Percentiles rank a stretch among this genome's conserved stretches.
phyloP scores from a whole-genome alignment of 768 basidiomycete species.

The Rhizopogon vulgaris region DNA sequence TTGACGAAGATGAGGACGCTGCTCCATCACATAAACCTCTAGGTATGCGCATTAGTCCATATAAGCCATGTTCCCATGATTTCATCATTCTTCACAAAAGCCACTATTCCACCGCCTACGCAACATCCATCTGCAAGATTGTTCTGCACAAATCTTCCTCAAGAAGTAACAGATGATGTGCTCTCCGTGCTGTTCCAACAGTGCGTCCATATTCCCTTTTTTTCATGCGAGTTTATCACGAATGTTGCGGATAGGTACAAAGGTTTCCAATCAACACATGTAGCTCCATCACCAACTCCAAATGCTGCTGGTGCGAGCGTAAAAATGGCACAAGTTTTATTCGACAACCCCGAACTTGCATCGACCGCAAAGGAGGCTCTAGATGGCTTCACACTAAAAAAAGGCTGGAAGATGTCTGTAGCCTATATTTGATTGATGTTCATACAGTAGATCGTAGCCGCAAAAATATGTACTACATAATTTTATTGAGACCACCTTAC shows the following conservation, averaged over 20 bases:
- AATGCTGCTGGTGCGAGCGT: slow-evolving; percentile 58
- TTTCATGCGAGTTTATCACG: background rate
- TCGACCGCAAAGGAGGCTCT: slow-evolving; percentile 74
- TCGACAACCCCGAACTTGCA: slow-evolving; percentile 71
- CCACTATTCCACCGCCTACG: slow-evolving; percentile 38
- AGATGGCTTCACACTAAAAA: slow-evolving; percentile 83
- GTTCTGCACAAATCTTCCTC: slow-evolving; percentile 80
- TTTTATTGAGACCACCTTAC: background rate
- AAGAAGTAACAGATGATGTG: slow-evolving; percentile 85
- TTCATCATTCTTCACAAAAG: slow-evolving; percentile 19
- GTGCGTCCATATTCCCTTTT: slow-evolving; percentile 41
- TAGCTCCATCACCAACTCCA: slow-evolving; percentile 63
- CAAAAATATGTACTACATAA: slow-evolving; percentile 7
- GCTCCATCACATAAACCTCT: slow-evolving; percentile 33
- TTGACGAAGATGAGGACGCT: slow-evolving; percentile 80
- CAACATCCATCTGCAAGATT: slow-evolving; percentile 57
- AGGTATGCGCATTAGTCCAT: slow-evolving; percentile 38
- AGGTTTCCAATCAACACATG: slow-evolving; percentile 70
- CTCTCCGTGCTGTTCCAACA: slow-evolving; percentile 87
- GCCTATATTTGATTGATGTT: slow-evolving; percentile 45
- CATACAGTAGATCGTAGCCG: background rate
- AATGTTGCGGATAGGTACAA: slow-evolving; percentile 53
- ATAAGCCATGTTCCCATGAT: slow-evolving; percentile 22
- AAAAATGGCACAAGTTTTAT: slow-evolving; percentile 78
- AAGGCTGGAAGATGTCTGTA: slow-evolving; percentile 80